Percentiles rank a stretch among this genome's conserved stretches.
phyloP scores from a whole-genome alignment of 768 basidiomycete species.

The Leucocoprinus birnbaumii region DNA sequence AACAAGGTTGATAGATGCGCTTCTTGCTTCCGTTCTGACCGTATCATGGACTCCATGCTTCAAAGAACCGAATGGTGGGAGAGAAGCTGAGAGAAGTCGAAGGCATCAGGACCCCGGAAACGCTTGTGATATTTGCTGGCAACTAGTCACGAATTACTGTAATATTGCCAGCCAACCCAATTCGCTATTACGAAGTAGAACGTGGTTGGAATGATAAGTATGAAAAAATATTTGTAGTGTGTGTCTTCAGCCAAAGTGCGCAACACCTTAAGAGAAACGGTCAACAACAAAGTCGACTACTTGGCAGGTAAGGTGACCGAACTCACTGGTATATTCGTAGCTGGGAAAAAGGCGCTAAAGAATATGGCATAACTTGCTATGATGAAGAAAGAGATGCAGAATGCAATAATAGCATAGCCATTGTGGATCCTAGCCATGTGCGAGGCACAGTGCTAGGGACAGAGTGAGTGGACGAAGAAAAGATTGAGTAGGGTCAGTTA shows the following conservation, averaged over 20 bases:
- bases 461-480: no score
- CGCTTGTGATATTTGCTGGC: no score
- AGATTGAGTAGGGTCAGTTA: not conserved
- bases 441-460: conserved; percentile 14
- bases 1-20: not conserved
- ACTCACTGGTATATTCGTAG: conserved; percentile 49
- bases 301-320: not conserved
- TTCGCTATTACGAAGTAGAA: conserved; percentile 95
- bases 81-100: no score
- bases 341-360: conserved; percentile 61
- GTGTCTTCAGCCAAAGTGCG: conserved; percentile 65
- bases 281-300: not conserved
- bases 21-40: not conserved
- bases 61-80: not conserved
- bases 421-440: conserved; percentile 16
- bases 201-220: conserved; percentile 77
- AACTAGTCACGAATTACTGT: conserved; percentile 67
- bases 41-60: not conserved
- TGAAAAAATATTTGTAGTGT: conserved; percentile 87
- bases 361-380: conserved; percentile 62
- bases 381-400: conserved; percentile 50
- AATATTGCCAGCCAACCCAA: conserved; percentile 99
- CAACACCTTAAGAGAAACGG: conserved; percentile 44
- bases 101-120: not conserved
- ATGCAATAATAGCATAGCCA: conserved; percentile 46